These are phyloP conservation scores for Coemansia furcata DNA, from an alignment of 192 early-diverging fungal species.

Conservation along the genomic window DNA sequence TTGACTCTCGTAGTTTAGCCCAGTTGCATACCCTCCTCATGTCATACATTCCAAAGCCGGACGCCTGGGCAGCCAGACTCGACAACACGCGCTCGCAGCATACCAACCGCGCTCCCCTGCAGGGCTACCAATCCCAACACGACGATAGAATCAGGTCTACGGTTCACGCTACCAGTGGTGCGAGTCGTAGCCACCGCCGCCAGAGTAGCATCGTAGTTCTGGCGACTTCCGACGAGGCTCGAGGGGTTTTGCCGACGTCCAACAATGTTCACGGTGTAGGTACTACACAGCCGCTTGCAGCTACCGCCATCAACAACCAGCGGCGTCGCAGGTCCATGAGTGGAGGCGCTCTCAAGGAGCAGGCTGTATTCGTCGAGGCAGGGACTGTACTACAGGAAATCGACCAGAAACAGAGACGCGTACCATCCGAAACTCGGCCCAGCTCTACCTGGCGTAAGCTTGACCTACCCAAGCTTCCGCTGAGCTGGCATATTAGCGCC, in stretches of 20 bases:
- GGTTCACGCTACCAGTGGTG: background rate
- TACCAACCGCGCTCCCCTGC: background rate
- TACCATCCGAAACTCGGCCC: background rate
- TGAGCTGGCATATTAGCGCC: background rate
- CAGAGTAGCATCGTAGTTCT: background rate
- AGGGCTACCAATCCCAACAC: background rate
- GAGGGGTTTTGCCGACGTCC: background rate
- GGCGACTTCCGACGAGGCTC: background rate
- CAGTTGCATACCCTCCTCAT: conserved; percentile 9
- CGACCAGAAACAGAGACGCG: background rate
- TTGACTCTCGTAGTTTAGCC: background rate
- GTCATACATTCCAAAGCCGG: conserved; percentile 31
- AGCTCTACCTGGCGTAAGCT: background rate
- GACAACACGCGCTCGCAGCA: conserved; percentile 6
- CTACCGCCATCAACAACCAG: background rate
- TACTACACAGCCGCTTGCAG: background rate
- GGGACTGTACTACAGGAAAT: background rate
- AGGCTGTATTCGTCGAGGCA: background rate
- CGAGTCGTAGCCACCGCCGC: background rate
- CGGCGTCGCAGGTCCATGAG: background rate
- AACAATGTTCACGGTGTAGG: background rate
- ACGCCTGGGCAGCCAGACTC: conserved; percentile 6
- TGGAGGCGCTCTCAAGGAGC: background rate
- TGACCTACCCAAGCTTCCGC: background rate
- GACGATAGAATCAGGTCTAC: background rate